Base-by-base conservation (phyloP, 257 asterid species). In the Przewalskia tangutica region DNA sequence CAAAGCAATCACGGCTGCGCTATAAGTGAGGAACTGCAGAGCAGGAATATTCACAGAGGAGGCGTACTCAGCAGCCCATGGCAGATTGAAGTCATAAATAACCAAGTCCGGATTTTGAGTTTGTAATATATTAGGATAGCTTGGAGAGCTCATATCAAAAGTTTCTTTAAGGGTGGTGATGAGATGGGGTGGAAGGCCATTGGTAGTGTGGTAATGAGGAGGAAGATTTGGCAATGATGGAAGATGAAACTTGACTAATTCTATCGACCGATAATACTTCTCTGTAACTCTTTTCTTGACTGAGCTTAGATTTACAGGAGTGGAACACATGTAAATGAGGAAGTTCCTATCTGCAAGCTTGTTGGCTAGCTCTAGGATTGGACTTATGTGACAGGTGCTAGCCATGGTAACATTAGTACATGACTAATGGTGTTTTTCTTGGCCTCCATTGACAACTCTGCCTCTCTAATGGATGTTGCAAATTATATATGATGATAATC, bases 151-250 rank as follows among this genome's bases (percentile, higher is more conserved):
- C 79, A 27, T 60, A 10, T 88, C 88, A 18, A 86, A 89, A 14
- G 91, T 87, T 2, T 0, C 80, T 64, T 87, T 85, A n/a, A 91
- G 93, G 3, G 73, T 81, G 8, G 83, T 81, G 88, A 87, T 84
- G 36, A 89, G 88, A 42, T 81, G 67, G 5, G 88, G 88, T 7
- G 91, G 91, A 48, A 91, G 91, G 85, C 89, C 92, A 68, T 90
- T 90, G 66, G 94, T 89, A 79, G 94, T 89, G 87, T 90, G 91
- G 83, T 18, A 81, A 78, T 66, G 36, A 38, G 90, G 77, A 6
- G 86, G 89, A 56, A 91, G 91, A 4, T 80, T 82, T 1, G 79
- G 84, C 2, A 59, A 27, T 32, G 85, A 17, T 0, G 92, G 87
- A 8, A 89, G 90, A 64, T 81, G 85, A 50, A 91, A 83, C 59